phyloP scores from a whole-genome alignment of 2,329 filamentous ascomycete species.

The Aquanectria penicillioides region DNA sequence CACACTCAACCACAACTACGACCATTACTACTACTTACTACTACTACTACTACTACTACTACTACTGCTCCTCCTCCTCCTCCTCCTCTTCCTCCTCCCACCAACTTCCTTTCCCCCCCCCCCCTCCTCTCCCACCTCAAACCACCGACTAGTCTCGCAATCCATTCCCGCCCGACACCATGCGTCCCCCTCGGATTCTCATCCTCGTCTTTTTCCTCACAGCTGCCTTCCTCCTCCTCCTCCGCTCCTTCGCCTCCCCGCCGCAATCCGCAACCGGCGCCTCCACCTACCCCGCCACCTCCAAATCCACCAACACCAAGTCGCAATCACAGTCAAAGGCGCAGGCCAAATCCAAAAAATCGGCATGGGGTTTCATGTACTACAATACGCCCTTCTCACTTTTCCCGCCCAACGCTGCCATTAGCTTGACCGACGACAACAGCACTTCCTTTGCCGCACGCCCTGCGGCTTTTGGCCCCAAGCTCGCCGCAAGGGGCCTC shows the following conservation, averaged over 20 bases:
- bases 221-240: conserved; percentile 64
- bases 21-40: too few relatives aligned
- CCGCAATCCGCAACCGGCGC: conserved; percentile 39
- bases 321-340: conserved; percentile 20
- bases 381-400: conserved; percentile 83
- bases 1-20: too few relatives aligned
- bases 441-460: conserved; percentile 95
- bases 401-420: conserved; percentile 94
- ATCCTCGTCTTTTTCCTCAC: conserved; percentile 64
- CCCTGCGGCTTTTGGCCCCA: conserved; percentile 91
- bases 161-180: conserved; percentile 1
- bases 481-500: conserved; percentile 77
- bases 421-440: conserved; percentile 97
- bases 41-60: conserved; percentile 16
- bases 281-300: conserved; percentile 39
- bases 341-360: conserved; percentile 33
- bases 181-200: conserved; percentile 33
- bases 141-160: neutral
- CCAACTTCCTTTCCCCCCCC: neutral
- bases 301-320: conserved; percentile 33
- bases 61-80: neutral
- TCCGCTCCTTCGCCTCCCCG: conserved; percentile 60
- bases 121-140: neutral
- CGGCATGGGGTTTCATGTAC: conserved; percentile 65
- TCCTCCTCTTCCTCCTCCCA: conserved; percentile 6